These are phyloP conservation scores for Mycena maculata DNA, from an alignment of 768 basidiomycete species.

Conservation along the genomic window DNA sequence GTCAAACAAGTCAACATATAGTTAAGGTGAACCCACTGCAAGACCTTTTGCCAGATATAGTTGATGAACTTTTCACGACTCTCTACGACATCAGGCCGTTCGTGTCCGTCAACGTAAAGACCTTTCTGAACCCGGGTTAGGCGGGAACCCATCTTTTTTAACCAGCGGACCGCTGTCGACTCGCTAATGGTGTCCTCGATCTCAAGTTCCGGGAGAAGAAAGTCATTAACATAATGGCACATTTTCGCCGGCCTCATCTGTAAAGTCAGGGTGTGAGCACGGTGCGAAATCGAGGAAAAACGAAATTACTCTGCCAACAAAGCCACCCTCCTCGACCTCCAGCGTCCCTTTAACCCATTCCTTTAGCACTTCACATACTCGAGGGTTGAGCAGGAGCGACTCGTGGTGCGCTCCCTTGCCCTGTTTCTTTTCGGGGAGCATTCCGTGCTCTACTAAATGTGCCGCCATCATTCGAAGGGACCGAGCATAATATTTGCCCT, in stretches of 20 bases:
- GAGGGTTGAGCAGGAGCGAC: slow-evolving; percentile 7
- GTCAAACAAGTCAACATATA: neutral
- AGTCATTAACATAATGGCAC: neutral
- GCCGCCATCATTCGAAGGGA: neutral
- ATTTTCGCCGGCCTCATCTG: slow-evolving; percentile 7
- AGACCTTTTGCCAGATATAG: slow-evolving; percentile 6
- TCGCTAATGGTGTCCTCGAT: too few relatives aligned
- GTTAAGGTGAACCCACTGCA: neutral
- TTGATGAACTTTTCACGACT: slow-evolving; percentile 14
- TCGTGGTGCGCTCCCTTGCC: slow-evolving; percentile 23
- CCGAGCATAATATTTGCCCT: slow-evolving; percentile 14
- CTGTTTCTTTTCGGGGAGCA: slow-evolving; percentile 24
- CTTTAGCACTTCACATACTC: neutral
- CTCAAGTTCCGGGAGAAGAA: neutral
- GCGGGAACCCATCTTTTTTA: slow-evolving; percentile 1
- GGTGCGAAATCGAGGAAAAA: neutral
- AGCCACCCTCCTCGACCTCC: slow-evolving; percentile 11
- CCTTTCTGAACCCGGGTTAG: slow-evolving; percentile 9
- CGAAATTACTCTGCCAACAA: neutral
- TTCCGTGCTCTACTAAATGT: neutral
- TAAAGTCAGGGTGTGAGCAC: neutral
- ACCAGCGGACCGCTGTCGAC: neutral
- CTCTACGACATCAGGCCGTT: slow-evolving; percentile 9
- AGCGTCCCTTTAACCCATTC: slow-evolving; percentile 12
- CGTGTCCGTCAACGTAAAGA: slow-evolving; percentile 10